Percentiles rank a stretch among this genome's conserved stretches.
phyloP scores from a whole-genome alignment of 192 early-diverging fungal species.

The Mortierella hygrophila region DNA sequence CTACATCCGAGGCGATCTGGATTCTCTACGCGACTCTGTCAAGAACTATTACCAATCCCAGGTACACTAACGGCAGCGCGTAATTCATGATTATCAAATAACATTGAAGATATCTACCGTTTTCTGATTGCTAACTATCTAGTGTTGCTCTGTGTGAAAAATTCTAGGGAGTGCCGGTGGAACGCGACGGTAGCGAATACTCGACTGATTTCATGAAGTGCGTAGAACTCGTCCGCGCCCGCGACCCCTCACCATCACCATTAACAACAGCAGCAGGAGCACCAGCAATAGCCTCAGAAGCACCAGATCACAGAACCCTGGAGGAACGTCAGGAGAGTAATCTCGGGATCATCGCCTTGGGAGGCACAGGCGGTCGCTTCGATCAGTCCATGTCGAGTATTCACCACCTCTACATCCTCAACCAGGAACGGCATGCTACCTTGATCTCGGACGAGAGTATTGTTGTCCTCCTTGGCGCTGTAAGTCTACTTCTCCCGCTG shows the following conservation, averaged over 20 bases:
- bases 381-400: constrained; percentile 91
- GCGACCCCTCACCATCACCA: constrained; percentile 34
- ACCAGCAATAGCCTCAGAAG: background rate
- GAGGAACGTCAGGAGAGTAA: constrained; percentile 23
- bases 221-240: constrained; percentile 60
- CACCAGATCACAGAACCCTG: background rate
- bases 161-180: constrained; percentile 68
- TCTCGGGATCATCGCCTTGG: constrained; percentile 76
- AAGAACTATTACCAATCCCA: constrained; percentile 73
- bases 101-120: too few species aligned
- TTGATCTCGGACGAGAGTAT: constrained; percentile 83
- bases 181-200: constrained; percentile 61
- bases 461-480: constrained; percentile 75
- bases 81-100: too few species aligned
- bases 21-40: constrained; percentile 77
- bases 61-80: constrained; percentile 22
- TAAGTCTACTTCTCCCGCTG: constrained; percentile 33
- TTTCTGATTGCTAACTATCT: too few species aligned
- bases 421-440: constrained; percentile 70
- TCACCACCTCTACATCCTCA: constrained; percentile 75
- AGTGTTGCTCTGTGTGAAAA: too few species aligned
- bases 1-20: constrained; percentile 88
- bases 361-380: constrained; percentile 88
- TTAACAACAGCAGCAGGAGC: background rate
- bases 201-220: constrained; percentile 95